phyloP scores from a whole-genome alignment of 306 rosid genomes.

The Cyclanthera cordifolia region DNA sequence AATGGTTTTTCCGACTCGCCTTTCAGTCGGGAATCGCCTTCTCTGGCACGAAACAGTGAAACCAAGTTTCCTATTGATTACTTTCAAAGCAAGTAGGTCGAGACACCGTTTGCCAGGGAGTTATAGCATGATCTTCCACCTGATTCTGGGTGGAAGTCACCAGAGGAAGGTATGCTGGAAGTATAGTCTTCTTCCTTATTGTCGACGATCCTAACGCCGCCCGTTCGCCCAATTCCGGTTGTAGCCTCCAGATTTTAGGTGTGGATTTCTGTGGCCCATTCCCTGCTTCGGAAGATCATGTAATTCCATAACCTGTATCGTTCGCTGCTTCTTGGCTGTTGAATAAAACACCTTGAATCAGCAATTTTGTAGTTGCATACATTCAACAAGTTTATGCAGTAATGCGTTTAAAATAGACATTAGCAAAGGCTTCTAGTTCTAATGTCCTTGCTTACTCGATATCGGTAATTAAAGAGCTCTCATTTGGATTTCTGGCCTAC shows the following conservation, averaged over 20 bases:
- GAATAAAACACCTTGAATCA: conserved; percentile 11
- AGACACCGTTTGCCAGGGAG: conserved; percentile 13
- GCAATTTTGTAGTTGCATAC: neutral
- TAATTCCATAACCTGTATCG: conserved; percentile 85
- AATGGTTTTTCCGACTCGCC: neutral
- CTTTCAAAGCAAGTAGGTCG: neutral
- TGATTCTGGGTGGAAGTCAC: neutral
- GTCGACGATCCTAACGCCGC: conserved; percentile 31
- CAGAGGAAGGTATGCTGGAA: neutral
- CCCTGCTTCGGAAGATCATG: conserved; percentile 82
- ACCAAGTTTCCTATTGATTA: conserved; percentile 3
- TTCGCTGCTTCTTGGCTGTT: conserved; percentile 87
- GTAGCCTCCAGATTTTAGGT: conserved; percentile 44
- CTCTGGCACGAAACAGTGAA: neutral
- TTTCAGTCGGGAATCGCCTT: neutral
- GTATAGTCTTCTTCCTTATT: neutral
- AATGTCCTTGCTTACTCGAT: too few species aligned
- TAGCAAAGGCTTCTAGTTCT: too few species aligned
- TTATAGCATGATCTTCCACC: conserved; percentile 3
- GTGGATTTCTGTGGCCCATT: conserved; percentile 34
- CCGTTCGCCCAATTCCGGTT: conserved; percentile 45
- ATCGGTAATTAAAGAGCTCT: too few species aligned
- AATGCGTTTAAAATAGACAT: neutral
- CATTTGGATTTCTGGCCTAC: neutral
- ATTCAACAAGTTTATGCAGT: neutral